A percentile compares a stretch with the other conserved stretches of the same genome.
These are phyloP conservation scores for Typha latifolia DNA, from an alignment of 176 grass and related monocot genomes.

Conservation along the genomic window DNA sequence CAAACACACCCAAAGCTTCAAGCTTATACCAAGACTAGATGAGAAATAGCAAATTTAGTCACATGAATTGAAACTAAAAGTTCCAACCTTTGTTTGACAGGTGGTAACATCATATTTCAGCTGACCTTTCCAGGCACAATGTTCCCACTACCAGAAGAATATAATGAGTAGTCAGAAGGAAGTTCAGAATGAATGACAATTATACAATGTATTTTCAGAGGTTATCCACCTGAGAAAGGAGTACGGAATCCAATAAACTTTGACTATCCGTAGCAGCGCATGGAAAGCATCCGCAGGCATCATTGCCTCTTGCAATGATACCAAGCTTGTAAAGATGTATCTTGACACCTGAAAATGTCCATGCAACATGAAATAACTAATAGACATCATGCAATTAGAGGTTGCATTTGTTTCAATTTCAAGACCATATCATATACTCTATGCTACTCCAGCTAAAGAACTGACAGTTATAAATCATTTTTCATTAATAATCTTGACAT, in stretches of 20 bases:
- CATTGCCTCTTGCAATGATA: constrained; percentile 19
- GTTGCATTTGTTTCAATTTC: background rate
- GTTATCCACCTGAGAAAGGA: constrained; percentile 47
- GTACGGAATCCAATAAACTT: constrained; percentile 42
- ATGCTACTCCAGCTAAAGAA: no score
- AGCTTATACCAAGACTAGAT: background rate
- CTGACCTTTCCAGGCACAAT: constrained; percentile 27
- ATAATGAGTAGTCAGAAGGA: constrained; percentile 15
- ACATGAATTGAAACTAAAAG: background rate
- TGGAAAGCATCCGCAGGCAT: constrained; percentile 3
- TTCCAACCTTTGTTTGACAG: constrained; percentile 48
- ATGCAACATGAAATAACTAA: background rate
- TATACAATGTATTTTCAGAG: background rate
- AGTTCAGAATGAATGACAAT: constrained; percentile 1
- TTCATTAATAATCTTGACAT: background rate
- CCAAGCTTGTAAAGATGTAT: constrained; percentile 30
- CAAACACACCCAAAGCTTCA: constrained; percentile 16
- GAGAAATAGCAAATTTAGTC: background rate
- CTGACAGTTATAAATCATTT: background rate
- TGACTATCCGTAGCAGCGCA: constrained; percentile 14
- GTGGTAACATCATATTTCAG: constrained; percentile 54
- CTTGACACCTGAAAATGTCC: constrained; percentile 36
- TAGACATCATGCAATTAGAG: background rate
- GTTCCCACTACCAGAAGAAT: constrained; percentile 41
- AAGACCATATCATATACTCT: background rate